phyloP scores from a whole-genome alignment of 352 stramenopile genomes.

The Pythium brassicae region DNA sequence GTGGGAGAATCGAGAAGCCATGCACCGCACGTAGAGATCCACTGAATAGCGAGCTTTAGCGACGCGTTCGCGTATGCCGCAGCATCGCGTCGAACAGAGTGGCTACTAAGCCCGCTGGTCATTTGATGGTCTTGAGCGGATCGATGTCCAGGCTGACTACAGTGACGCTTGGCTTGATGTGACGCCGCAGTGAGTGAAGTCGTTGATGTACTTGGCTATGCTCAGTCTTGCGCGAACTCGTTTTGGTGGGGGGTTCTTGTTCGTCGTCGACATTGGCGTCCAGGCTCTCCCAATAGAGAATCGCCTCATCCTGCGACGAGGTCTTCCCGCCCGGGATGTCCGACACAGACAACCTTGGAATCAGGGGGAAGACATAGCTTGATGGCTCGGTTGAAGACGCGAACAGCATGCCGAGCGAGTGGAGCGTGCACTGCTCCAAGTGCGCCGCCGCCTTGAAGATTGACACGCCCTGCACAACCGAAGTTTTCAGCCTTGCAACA shows the following conservation, averaged over 20 bases:
- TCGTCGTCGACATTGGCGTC: too few relatives aligned
- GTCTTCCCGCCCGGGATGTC: slow-evolving; percentile 2
- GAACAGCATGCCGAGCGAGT: slow-evolving; percentile 9
- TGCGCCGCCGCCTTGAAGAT: slow-evolving; percentile 9
- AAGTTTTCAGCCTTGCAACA: slow-evolving; percentile 8
- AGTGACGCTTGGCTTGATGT: neutral
- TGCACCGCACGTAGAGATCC: slow-evolving; percentile 7
- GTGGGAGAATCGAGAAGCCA: slow-evolving; percentile 7
- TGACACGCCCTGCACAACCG: slow-evolving; percentile 8
- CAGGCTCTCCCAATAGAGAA: neutral
- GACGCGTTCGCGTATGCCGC: neutral
- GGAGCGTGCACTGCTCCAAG: slow-evolving; percentile 9
- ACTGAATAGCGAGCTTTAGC: slow-evolving; percentile 2
- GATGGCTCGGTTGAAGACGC: slow-evolving; percentile 6
- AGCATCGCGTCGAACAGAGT: neutral
- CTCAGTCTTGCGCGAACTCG: neutral
- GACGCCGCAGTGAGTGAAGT: neutral
- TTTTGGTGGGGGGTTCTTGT: neutral
- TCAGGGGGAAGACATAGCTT: slow-evolving; percentile 6
- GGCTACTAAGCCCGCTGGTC: neutral
- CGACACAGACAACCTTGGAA: neutral
- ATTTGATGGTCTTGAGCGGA: too few relatives aligned
- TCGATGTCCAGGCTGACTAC: neutral
- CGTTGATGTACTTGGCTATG: slow-evolving; percentile 4
- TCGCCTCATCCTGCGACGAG: neutral